Percentiles rank a stretch among this genome's conserved stretches.
Conservation (phyloP, 352 stramenopile genomes). For the Vaucheria bursata region DNA sequence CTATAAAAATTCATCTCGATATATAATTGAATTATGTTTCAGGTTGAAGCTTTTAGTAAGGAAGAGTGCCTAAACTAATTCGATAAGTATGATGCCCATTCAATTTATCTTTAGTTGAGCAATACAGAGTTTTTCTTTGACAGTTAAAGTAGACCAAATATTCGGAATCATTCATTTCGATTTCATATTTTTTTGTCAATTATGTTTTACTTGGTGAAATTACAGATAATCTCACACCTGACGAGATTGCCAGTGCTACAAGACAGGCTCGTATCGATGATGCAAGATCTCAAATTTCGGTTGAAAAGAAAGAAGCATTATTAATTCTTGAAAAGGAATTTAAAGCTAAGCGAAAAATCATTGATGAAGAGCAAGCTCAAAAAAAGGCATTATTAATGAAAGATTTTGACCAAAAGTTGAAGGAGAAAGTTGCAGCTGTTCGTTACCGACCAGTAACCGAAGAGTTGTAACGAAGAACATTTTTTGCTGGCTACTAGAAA, state of each 20-base stretch:
- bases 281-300: neutral
- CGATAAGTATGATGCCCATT: neutral
- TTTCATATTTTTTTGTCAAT: neutral
- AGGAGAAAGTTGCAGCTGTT: neutral
- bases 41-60: no score
- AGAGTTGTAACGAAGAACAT: no score
- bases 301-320: neutral
- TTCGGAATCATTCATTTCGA: neutral
- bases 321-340: neutral
- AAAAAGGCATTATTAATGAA: neutral
- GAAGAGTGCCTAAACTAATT: no score
- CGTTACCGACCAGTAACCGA: no score
- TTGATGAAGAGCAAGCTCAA: neutral
- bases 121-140: neutral
- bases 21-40: no score
- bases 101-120: neutral
- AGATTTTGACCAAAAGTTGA: neutral
- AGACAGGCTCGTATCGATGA: neutral
- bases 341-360: neutral
- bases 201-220: neutral
- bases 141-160: neutral
- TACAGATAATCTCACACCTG: neutral
- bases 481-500: no score
- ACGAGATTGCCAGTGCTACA: neutral
- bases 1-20: no score